Evolutionary conservation across 1,139 yeast genomes (phyloP), one percentile per base, ranked within the genome.

Genomic region (Saccharomyces hybrid): DNA sequence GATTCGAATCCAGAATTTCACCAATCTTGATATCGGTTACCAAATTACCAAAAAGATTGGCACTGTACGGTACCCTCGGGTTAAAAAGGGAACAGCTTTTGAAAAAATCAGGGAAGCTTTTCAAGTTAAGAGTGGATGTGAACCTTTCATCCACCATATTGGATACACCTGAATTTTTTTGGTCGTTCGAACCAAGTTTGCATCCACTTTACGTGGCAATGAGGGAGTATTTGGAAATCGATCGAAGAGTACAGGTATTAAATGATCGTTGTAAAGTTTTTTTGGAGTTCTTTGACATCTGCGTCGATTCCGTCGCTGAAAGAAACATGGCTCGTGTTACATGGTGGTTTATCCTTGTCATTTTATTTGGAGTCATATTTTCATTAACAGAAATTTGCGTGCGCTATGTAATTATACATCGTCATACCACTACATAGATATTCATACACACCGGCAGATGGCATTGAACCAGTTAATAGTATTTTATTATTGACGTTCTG

Each of bases 161-260:
- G 55, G 99, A 93, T 66, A 90, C 97, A 0, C 99, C 99, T 0
- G 96, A 88, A 56, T 90, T 89, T 65, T 93, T 93, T 70, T 93
- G 99, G 99, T 88, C 93, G 27, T 82, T 86, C 58, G 99, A 93
- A 70, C 99, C 99, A 3, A 91, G 96, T 41, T 78, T 93, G 59
- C 95, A 91, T 68, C 98, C 98, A 1, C 75, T 93, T 50, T 93
- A 93, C 70, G 78, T 80, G 42, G 98, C 97, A 0, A 86, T 91
- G 56, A 74, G 97, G 56, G 98, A 93, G 62, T 93, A 93, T 66
- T 75, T 93, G 57, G 99, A 93, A 70, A 90, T 93, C 59, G 98
- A 91, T 66, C 96, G 88, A 70, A 76, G 99, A 56, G 97, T 91
- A 14, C 90, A 88, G 66, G 97, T 93, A 4, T 77, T 93, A 53